Evolutionary conservation across 1,284 basidiomycete species (phyloP).

Genomic region (Naganishia liquefaciens): DNA sequence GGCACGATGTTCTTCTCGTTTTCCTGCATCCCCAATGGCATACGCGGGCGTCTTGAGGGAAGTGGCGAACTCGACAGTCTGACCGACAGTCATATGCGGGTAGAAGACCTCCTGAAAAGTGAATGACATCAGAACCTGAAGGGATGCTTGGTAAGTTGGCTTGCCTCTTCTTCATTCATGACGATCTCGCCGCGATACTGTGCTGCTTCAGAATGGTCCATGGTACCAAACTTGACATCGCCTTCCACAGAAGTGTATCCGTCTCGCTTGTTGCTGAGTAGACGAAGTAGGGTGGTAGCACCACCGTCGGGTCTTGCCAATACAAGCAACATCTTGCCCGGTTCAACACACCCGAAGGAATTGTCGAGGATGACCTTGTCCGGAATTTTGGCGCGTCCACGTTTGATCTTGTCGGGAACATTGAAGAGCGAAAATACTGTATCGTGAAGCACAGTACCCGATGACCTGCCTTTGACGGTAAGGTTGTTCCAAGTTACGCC

Average conservation of each 20-base stretch:
- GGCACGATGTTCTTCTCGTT: slow-evolving; percentile 57
- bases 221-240: slow-evolving; percentile 51
- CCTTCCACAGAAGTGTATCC: slow-evolving; percentile 55
- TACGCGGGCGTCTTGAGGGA: slow-evolving; percentile 38
- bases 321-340: slow-evolving; percentile 52
- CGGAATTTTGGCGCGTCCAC: not conserved
- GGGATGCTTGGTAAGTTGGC: not conserved
- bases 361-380: slow-evolving; percentile 41
- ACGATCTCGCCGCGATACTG: slow-evolving; percentile 31
- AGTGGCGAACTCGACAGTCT: slow-evolving; percentile 50
- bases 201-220: slow-evolving; percentile 39
- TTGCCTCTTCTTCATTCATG: slow-evolving; percentile 32
- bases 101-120: slow-evolving; percentile 29
- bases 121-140: not conserved
- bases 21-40: slow-evolving; percentile 36
- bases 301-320: slow-evolving; percentile 54
- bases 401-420: slow-evolving; percentile 21
- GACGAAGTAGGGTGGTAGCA: slow-evolving; percentile 56
- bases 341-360: slow-evolving; percentile 43
- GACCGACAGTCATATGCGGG: slow-evolving; percentile 48
- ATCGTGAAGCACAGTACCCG: slow-evolving; percentile 23
- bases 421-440: slow-evolving; percentile 25
- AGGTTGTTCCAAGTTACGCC: slow-evolving; percentile 28
- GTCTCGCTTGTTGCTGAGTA: slow-evolving; percentile 52
- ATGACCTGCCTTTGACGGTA: slow-evolving; percentile 25